A percentile compares a stretch with the other conserved stretches of the same genome.
These are phyloP conservation scores for Mantamonas sphyraenae DNA, from an alignment of 78 protist species.

Conservation along the genomic window DNA sequence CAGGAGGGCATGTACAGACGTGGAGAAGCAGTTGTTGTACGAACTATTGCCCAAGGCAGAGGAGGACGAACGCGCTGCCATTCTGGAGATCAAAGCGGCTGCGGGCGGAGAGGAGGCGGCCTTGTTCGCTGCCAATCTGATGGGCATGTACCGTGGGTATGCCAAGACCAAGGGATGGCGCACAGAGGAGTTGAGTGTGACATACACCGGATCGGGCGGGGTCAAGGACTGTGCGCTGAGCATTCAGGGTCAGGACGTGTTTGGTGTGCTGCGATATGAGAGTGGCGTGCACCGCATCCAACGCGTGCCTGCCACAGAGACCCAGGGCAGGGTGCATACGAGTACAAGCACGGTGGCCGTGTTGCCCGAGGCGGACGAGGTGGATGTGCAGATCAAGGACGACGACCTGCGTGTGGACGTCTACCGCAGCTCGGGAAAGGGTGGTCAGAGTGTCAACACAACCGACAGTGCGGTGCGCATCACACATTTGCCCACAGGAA, in stretches of 20 bases:
- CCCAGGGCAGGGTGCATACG: constrained; percentile 81
- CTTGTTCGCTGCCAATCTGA: constrained; percentile 66
- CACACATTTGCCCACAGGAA: constrained; percentile 84
- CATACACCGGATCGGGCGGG: constrained; percentile 46
- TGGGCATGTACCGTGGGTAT: constrained; percentile 56
- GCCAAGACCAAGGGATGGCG: constrained; percentile 52
- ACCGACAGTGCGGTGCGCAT: constrained; percentile 83
- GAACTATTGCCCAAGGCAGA: constrained; percentile 31
- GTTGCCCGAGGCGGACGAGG: constrained; percentile 61
- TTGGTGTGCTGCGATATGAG: constrained; percentile 58
- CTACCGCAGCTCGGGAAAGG: constrained; percentile 71
- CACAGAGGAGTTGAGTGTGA: constrained; percentile 23
- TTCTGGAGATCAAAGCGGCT: constrained; percentile 59
- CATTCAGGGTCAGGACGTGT: constrained; percentile 58
- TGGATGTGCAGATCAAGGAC: constrained; percentile 39
- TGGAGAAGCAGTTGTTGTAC: no score
- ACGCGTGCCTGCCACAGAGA: constrained; percentile 84
- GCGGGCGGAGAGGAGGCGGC: constrained; percentile 82
- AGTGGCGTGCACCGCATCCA: constrained; percentile 91
- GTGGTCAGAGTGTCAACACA: constrained; percentile 91
- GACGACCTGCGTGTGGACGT: constrained; percentile 47
- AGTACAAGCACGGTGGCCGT: constrained; percentile 71
- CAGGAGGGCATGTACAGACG: no score
- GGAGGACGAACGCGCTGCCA: constrained; percentile 45
- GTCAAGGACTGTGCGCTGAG: constrained; percentile 42